Evolutionary conservation across 306 rosid species (phyloP).

Genomic region (Geum urbanum): DNA sequence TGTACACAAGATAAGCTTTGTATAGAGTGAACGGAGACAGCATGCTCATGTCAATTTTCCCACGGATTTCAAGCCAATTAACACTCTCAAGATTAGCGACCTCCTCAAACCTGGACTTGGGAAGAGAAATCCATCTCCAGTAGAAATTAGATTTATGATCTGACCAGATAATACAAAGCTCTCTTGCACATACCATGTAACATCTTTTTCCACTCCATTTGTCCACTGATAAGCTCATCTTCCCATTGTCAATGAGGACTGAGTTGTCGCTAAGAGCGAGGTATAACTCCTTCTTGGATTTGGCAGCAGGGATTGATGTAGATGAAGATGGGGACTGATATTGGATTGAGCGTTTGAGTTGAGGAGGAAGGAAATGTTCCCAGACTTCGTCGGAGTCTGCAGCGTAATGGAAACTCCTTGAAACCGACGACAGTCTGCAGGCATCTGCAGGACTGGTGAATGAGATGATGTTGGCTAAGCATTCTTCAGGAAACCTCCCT

Average conservation of each 20-base stretch:
- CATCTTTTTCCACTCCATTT: slow-evolving; percentile 55
- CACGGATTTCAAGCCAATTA: slow-evolving; percentile 68
- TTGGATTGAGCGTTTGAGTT: slow-evolving; percentile 19
- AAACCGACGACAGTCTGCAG: slow-evolving; percentile 42
- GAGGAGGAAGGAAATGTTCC: slow-evolving; percentile 57
- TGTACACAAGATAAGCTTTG: slow-evolving; percentile 56
- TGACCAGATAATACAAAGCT: slow-evolving; percentile 46
- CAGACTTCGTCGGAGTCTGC: slow-evolving; percentile 65
- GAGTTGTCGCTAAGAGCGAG: slow-evolving; percentile 42
- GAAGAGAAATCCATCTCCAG: slow-evolving; percentile 50
- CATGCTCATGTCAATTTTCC: slow-evolving; percentile 32
- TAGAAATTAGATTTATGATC: slow-evolving; percentile 44
- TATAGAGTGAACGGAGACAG: slow-evolving; percentile 47
- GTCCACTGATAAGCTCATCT: slow-evolving; percentile 45
- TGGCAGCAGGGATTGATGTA: background rate
- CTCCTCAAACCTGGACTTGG: slow-evolving; percentile 47
- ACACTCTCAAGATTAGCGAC: slow-evolving; percentile 47
- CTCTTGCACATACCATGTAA: slow-evolving; percentile 54
- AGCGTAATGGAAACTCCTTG: slow-evolving; percentile 38
- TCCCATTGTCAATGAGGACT: slow-evolving; percentile 48
- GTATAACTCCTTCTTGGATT: slow-evolving; percentile 43
- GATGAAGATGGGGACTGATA: slow-evolving; percentile 5
- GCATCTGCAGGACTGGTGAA: slow-evolving; percentile 62
- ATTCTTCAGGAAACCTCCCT: too few species aligned
- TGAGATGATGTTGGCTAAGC: slow-evolving; percentile 34